Conservation (phyloP, 345 rosid genomes). For the Sonneratia caseolaris region DNA sequence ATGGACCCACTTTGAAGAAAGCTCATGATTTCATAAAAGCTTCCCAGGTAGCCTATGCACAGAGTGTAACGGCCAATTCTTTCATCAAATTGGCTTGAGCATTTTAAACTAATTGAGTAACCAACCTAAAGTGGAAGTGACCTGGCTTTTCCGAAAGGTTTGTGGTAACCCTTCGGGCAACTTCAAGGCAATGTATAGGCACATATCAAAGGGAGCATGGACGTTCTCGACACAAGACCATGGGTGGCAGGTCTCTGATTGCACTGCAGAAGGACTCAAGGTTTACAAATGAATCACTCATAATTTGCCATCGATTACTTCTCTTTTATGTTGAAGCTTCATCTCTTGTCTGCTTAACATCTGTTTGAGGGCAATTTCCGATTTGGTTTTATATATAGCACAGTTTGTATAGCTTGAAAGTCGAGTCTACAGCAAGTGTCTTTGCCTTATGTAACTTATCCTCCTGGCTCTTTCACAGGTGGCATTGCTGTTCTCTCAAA, state of each 20-base stretch:
- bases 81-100: not conserved
- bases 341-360: no score
- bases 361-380: no score
- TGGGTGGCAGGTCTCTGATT: slow-evolving; percentile 68
- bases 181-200: slow-evolving; percentile 52
- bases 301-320: not conserved
- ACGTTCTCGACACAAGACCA: slow-evolving; percentile 59
- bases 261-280: slow-evolving; percentile 63
- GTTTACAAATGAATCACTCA: slow-evolving; percentile 12
- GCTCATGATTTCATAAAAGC: slow-evolving; percentile 47
- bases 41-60: slow-evolving; percentile 36
- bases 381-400: no score
- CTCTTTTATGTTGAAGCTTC: no score
- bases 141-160: slow-evolving; percentile 19
- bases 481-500: slow-evolving; percentile 32
- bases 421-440: no score
- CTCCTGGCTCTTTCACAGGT: slow-evolving; percentile 11
- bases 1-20: slow-evolving; percentile 35
- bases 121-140: not conserved
- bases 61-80: not conserved
- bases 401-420: no score
- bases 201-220: slow-evolving; percentile 58
- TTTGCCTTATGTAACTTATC: no score
- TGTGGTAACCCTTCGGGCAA: slow-evolving; percentile 48
- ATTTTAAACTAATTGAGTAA: not conserved